Base-by-base conservation (phyloP, 2,329 filamentous ascomycete genomes). In the Diaporthe aspalathi region DNA sequence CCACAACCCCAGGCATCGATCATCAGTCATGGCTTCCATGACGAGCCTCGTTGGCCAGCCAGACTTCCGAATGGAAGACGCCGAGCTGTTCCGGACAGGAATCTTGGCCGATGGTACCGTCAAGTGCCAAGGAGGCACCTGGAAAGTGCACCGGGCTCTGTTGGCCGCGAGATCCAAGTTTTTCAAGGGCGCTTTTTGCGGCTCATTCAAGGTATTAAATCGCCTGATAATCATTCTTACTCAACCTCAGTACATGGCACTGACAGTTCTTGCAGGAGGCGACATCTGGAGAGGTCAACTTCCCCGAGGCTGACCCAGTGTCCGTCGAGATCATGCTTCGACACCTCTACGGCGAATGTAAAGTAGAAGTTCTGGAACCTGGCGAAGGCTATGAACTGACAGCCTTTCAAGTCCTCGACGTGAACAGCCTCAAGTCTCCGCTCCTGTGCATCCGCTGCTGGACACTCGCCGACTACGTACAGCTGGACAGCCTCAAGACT, bases 251-350 rank as follows among this genome's bases (percentile, higher is more conserved):
- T n/a, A n/a, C n/a, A n/a, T n/a, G n/a, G n/a, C n/a, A n/a, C n/a
- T n/a, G n/a, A n/a, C n/a, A n/a, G 1, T 11, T 3, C 20, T 20
- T 11, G 38, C 8, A 56, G 52, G 52, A 56, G 32, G 29, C 53
- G 0, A 22, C 11, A 2, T 38, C 29, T 7, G 16, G 53, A 7
- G 53, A 38, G 29, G 5, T 56, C 12, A 5, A 38, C 8, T 56
- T 56, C 6, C 53, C 53, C 5, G 32, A 56, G n/a, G 3, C 27
- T 0, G 40, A 29, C 3, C 14, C 72, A 17, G 81, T 82, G 5
- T 81, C 74, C 6, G 82, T 90, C 62, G 80, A 40, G 17, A 7
- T 52, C 3, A 38, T 53, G 45, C 5, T 67, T 17, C 45, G 32
- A 20, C 63, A 67, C 12, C 32, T 67, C 32, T 67, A 67, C 5